Conservation (phyloP, 495 filamentous ascomycete species). For the Parathielavia appendiculata region DNA sequence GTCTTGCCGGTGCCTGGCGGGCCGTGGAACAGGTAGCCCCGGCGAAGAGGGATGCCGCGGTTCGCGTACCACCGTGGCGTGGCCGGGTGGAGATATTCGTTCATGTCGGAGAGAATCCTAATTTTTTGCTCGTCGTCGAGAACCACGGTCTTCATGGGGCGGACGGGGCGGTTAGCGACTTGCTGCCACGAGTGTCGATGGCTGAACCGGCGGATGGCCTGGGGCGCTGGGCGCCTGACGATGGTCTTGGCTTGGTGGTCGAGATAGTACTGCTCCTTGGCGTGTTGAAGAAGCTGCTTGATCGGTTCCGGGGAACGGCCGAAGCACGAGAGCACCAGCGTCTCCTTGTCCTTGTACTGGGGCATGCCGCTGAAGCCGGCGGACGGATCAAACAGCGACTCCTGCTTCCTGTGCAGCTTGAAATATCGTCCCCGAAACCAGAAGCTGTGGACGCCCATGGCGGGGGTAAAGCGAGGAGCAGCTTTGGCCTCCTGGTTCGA, state of each 20-base stretch:
- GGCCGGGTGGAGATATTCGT: slow-evolving; percentile 75
- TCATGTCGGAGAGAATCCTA: slow-evolving; percentile 70
- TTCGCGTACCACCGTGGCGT: slow-evolving; percentile 73
- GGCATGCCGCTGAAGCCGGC: slow-evolving; percentile 21
- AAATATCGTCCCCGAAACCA: slow-evolving; percentile 41
- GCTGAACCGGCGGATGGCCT: slow-evolving; percentile 30
- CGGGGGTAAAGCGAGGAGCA: slow-evolving; percentile 38
- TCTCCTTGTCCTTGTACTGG: slow-evolving; percentile 37
- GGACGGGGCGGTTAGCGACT: slow-evolving; percentile 62
- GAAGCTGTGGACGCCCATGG: slow-evolving; percentile 38
- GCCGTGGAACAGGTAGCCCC: slow-evolving; percentile 80
- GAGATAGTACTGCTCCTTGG: slow-evolving; percentile 48
- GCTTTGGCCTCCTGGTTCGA: slow-evolving; percentile 39
- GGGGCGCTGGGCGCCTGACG: slow-evolving; percentile 43
- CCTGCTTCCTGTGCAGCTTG: slow-evolving; percentile 35
- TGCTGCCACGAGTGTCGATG: slow-evolving; percentile 54
- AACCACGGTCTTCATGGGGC: slow-evolving; percentile 79
- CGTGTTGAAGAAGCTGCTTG: slow-evolving; percentile 54
- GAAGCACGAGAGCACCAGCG: slow-evolving; percentile 40
- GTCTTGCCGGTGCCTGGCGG: slow-evolving; percentile 66
- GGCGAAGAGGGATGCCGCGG: slow-evolving; percentile 83
- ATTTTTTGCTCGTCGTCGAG: slow-evolving; percentile 71
- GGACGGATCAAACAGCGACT: slow-evolving; percentile 29
- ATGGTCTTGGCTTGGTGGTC: slow-evolving; percentile 46
- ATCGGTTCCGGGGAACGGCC: slow-evolving; percentile 51